phyloP scores from a whole-genome alignment of 495 filamentous ascomycete genomes.

The Penicillium tannophilum region DNA sequence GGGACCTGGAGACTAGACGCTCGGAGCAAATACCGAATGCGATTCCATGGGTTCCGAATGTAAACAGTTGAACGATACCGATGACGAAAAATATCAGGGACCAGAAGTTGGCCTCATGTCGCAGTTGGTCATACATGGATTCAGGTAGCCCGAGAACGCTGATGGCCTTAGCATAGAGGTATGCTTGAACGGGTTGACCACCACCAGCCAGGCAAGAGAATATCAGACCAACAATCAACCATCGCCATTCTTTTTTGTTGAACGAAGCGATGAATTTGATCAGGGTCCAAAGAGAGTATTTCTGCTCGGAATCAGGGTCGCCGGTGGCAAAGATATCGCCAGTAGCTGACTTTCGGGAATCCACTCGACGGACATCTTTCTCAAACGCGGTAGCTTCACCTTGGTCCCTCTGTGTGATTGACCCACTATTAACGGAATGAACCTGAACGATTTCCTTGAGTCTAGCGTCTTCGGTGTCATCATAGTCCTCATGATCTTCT shows the following conservation, averaged over 20 bases:
- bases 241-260: constrained; percentile 24
- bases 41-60: not conserved
- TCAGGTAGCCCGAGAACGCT: constrained; percentile 40
- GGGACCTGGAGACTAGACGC: constrained; percentile 6
- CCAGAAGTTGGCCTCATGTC: constrained; percentile 57
- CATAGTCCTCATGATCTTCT: constrained; percentile 35
- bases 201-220: constrained; percentile 39
- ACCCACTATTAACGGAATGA: not conserved
- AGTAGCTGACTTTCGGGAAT: not conserved
- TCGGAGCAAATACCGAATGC: constrained; percentile 2
- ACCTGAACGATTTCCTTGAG: constrained; percentile 12
- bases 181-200: constrained; percentile 32
- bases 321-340: not conserved
- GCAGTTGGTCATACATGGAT: constrained; percentile 19
- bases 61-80: constrained; percentile 17
- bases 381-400: not conserved
- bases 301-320: not conserved
- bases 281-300: not conserved
- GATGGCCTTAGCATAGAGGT: constrained; percentile 37
- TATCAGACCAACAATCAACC: not conserved
- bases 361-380: not conserved
- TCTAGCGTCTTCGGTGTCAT: constrained; percentile 6
- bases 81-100: constrained; percentile 66
- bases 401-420: not conserved
- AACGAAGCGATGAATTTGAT: constrained; percentile 8